Conservation (phyloP, 352 stramenopile species). For the Thalassiosira sp. region DNA sequence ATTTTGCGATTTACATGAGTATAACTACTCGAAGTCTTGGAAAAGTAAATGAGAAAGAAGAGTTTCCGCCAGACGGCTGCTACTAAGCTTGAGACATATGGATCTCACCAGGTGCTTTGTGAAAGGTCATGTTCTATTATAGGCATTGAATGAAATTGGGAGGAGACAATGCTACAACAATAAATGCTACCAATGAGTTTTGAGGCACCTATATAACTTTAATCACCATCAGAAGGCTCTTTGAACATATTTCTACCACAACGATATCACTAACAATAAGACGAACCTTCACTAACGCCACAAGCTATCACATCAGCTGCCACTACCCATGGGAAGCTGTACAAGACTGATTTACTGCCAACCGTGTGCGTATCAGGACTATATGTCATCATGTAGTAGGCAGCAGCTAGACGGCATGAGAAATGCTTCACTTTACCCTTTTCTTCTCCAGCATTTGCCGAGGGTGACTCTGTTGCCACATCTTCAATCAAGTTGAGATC, state of each 20-base stretch:
- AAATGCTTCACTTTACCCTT: background rate
- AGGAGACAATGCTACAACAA: too few relatives aligned
- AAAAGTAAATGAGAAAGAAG: too few relatives aligned
- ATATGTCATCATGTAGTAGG: constrained; percentile 20
- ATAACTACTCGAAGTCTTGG: too few relatives aligned
- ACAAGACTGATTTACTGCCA: constrained; percentile 9
- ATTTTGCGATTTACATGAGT: too few relatives aligned
- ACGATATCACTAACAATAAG: too few relatives aligned
- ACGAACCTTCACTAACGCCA: background rate
- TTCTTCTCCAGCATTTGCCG: background rate
- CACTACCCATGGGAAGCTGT: constrained; percentile 23
- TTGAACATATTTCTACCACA: too few relatives aligned
- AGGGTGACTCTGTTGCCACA: background rate
- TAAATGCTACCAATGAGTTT: too few relatives aligned
- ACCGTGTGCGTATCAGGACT: background rate
- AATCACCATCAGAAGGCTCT: background rate
- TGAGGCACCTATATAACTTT: background rate
- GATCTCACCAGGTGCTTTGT: too few relatives aligned
- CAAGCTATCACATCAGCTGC: constrained; percentile 19
- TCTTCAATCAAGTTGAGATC: constrained; percentile 3
- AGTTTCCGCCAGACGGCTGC: too few relatives aligned
- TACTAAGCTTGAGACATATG: too few relatives aligned
- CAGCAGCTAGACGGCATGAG: constrained; percentile 6
- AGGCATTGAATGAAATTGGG: too few relatives aligned
- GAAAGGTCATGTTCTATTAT: too few relatives aligned